phyloP scores from a whole-genome alignment of 495 filamentous ascomycete species.

The Chlorociboria aeruginascens region DNA sequence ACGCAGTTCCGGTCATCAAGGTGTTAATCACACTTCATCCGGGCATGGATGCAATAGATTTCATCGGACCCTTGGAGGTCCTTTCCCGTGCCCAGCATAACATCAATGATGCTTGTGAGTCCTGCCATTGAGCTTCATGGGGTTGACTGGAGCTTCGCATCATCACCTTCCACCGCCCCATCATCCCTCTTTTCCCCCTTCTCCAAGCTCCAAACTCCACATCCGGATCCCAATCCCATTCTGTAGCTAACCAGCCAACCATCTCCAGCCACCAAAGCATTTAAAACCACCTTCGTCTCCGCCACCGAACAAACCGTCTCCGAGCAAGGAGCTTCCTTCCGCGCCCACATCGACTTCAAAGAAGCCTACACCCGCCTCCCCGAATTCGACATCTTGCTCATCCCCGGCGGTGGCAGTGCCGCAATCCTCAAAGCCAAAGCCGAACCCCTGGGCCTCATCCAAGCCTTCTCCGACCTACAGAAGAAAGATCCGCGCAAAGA shows the following conservation, averaged over 20 bases:
- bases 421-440: slow-evolving; percentile 41
- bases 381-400: slow-evolving; percentile 60
- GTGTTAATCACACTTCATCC: slow-evolving; percentile 37
- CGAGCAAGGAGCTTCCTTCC: slow-evolving; percentile 63
- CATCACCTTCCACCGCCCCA: slow-evolving; percentile 2
- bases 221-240: too few relatives aligned
- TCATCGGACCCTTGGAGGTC: slow-evolving; percentile 55
- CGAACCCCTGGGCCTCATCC: slow-evolving; percentile 52
- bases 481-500: slow-evolving; percentile 50
- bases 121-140: slow-evolving; percentile 3
- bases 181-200: not conserved
- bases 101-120: slow-evolving; percentile 46
- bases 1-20: slow-evolving; percentile 28
- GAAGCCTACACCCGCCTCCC: slow-evolving; percentile 51
- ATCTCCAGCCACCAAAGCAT: slow-evolving; percentile 36
- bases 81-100: slow-evolving; percentile 47
- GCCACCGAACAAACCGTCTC: slow-evolving; percentile 43
- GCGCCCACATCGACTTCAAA: slow-evolving; percentile 55
- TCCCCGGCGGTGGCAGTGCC: slow-evolving; percentile 49
- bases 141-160: slow-evolving; percentile 3
- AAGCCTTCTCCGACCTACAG: slow-evolving; percentile 55
- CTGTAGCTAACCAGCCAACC: not conserved
- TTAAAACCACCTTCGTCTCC: slow-evolving; percentile 58
- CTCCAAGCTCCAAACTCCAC: too few relatives aligned
- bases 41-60: slow-evolving; percentile 47